Base-by-base conservation (phyloP, 257 asterid species). In the Coffea eugenioides region DNA sequence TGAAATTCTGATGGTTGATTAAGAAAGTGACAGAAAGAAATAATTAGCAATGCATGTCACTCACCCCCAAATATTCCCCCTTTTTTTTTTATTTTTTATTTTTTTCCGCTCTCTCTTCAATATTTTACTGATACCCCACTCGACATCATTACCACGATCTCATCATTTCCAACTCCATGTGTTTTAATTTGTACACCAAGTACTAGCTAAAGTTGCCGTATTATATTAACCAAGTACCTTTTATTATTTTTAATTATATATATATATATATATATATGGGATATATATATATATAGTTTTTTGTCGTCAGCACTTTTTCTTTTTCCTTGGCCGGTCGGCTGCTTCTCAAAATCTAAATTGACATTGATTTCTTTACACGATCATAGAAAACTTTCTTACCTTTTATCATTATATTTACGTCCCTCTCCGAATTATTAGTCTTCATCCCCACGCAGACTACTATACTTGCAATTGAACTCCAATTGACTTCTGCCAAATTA, bases 41-140 rank as follows among this genome's bases (percentile, higher is more conserved):
- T 12, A 61, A 48, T 39, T 39, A 39, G 41, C 41, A 39, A 78
- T 88, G 94, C 94, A 88, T 89, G 92, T 82, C 89, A 80, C 89
- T 21, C 51, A 80, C 75, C 87, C 89, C 92, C 79, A 90, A 87
- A 87, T 84, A 90, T 87, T 87, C 90, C 83, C 23, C 27, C 27
- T 27, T 78, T 79, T 81, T 75, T 74, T 82, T 83, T 3, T 3
- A 2, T 0, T 39, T 73, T 49, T 20, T 41, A n/a, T 43, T 66
- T 31, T 78, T 80, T 80, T 36, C 21, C 69, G 68, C 75, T 71
- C 77, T 79, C 59, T 81, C 4, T 3, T 39, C 41, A 39, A 39
- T 39, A 23, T 81, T 73, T 72, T 80, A 69, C 74, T 77, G 71
- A 80, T 78, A 75, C 85, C 88, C 88, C 89, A 68, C 88, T 79